phyloP scores from a whole-genome alignment of 2,329 filamentous ascomycete species.

The Rutstroemia sydowiana region DNA sequence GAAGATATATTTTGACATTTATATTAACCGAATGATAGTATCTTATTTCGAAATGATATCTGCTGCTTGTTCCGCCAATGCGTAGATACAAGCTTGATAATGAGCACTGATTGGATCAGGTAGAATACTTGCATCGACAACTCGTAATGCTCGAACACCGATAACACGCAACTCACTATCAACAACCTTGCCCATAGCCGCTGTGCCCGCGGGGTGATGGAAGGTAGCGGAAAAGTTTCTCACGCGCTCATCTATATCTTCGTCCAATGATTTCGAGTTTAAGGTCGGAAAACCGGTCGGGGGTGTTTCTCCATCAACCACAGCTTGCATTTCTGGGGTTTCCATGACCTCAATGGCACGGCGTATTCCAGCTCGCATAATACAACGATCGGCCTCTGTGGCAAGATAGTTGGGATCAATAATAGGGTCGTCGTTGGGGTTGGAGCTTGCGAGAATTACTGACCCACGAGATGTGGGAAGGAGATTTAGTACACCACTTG shows the following conservation, averaged over 20 bases:
- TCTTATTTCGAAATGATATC: slow-evolving; percentile 38
- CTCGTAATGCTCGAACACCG: slow-evolving; percentile 49
- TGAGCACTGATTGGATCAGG: slow-evolving; percentile 33
- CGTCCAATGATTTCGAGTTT: slow-evolving; percentile 2
- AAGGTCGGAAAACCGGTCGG: slow-evolving; percentile 1
- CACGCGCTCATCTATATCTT: slow-evolving; percentile 7
- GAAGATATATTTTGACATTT: no score
- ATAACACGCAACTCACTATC: slow-evolving; percentile 49
- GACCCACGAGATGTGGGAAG: slow-evolving; percentile 11
- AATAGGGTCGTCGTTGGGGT: not conserved
- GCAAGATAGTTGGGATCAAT: not conserved
- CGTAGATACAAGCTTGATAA: slow-evolving; percentile 35
- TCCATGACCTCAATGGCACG: not conserved
- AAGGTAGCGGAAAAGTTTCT: not conserved
- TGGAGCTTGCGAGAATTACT: not conserved
- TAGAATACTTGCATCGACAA: slow-evolving; percentile 55
- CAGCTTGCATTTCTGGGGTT: slow-evolving; percentile 4
- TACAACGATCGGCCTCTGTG: not conserved
- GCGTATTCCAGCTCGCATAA: not conserved
- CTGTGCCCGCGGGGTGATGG: slow-evolving; percentile 32
- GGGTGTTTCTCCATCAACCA: slow-evolving; percentile 5
- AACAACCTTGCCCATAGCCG: slow-evolving; percentile 44
- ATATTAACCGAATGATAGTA: slow-evolving; percentile 14
- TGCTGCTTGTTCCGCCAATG: slow-evolving; percentile 53
- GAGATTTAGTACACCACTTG: not conserved